Base-by-base conservation (phyloP, 225 moss, liverwort and hornwort genomes). In the Bryum argenteum region DNA sequence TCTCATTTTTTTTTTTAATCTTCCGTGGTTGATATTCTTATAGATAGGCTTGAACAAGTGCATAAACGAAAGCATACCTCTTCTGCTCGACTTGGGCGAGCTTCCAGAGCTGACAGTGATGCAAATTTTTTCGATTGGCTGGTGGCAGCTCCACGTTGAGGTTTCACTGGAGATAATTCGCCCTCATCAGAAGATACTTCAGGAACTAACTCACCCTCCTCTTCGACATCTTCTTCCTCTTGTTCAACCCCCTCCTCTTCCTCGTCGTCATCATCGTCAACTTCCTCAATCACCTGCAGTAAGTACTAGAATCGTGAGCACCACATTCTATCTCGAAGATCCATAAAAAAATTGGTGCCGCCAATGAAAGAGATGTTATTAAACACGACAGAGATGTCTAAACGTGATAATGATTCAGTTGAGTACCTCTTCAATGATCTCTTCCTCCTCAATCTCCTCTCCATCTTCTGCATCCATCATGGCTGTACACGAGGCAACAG, bases 61-160 rank as follows among this genome's bases (percentile, higher is more conserved):
- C 8, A 24, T 16, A 18, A 72, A 61, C 58, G 16, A 60, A 51
- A 61, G 22, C 51, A 65, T 24, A 94, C 97, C 98, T 91, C 88
- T 66, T 90, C 91, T 41, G 81, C 83, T 84, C 66, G 84, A 60
- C 59, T 76, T 66, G 91, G 91, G 59, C 92, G 91, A 63, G 91
- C 77, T 71, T 92, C 94, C 71, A 98, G 69, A 43, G 94, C 94
- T 57, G 98, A 92, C 76, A 98, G 69, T 67, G 98, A 94, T 74
- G 89, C 92, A 71, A 98, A 98, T 75, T 92, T 94, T 67, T 88
- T 90, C 15, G 87, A 76, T 54, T 94, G 92, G 28, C 83, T 91
- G 5, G 73, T 74, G 51, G 82, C 82, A 52, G 75, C 60, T 71
- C 81, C 79, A 70, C 82, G 83, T 45, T 80, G 75, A 72, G 69